A percentile compares a stretch with the other conserved stretches of the same genome.
These are phyloP conservation scores for Diaporthe sp. DNA, from an alignment of 2,329 filamentous ascomycete genomes.

Conservation along the genomic window DNA sequence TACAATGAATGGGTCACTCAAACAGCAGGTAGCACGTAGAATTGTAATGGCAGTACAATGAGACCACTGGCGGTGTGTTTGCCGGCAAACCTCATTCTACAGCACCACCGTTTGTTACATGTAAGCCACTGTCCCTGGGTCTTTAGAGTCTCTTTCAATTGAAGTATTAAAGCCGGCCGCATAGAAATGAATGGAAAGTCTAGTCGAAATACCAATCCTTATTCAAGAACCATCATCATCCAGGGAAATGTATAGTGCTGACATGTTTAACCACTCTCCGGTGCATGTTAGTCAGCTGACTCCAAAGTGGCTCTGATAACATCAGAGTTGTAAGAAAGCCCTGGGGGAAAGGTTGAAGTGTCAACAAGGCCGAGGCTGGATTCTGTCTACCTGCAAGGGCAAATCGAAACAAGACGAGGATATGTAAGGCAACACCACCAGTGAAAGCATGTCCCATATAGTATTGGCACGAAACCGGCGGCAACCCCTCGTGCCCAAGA, in stretches of 20 bases:
- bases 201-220: slow-evolving; percentile 7
- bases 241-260: neutral
- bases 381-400: slow-evolving; percentile 34
- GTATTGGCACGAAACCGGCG: neutral
- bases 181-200: slow-evolving; percentile 7
- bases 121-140: neutral
- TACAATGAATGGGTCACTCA: neutral
- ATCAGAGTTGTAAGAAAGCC: neutral
- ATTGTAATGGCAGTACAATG: neutral
- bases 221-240: slow-evolving; percentile 11
- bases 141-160: neutral
- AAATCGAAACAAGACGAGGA: slow-evolving; percentile 20
- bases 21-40: neutral
- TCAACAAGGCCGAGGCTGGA: neutral
- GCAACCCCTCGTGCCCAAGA: neutral
- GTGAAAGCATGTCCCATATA: neutral
- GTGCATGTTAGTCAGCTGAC: neutral
- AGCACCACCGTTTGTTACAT: neutral
- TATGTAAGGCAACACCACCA: slow-evolving; percentile 25
- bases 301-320: neutral
- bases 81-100: too few species aligned
- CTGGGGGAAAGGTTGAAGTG: neutral
- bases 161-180: neutral
- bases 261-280: neutral
- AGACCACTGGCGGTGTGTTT: neutral